These are phyloP conservation scores for Plasmodium cynomolgi DNA, from an alignment of 169 alveolate species.

Conservation along the genomic window DNA sequence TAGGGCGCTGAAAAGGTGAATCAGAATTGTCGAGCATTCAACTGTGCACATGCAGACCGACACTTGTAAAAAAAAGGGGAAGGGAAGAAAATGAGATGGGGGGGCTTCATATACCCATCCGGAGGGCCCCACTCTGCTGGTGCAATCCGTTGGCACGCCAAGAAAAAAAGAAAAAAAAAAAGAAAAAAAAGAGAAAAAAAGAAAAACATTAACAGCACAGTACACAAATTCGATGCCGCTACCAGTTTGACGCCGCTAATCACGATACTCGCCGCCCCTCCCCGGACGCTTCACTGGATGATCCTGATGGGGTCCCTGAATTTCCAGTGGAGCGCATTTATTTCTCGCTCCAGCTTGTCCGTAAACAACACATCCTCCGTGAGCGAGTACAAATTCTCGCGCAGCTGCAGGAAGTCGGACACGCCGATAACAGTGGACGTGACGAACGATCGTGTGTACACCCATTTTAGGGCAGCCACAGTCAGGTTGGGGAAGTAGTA, in stretches of 20 bases:
- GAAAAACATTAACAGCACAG: not conserved
- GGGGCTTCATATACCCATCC: not conserved
- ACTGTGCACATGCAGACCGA: not conserved
- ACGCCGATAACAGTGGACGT: slow-evolving; percentile 86
- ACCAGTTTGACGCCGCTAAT: not conserved
- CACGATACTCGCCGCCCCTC: not conserved
- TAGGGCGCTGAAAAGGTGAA: not conserved
- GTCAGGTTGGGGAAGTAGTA: slow-evolving; percentile 84
- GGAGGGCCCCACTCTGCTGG: not conserved
- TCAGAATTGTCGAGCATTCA: not conserved
- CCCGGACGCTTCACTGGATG: slow-evolving; percentile 70
- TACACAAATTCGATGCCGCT: not conserved
- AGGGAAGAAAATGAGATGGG: not conserved
- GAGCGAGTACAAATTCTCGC: slow-evolving; percentile 86
- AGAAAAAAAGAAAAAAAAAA: not conserved
- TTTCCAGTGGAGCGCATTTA: slow-evolving; percentile 88
- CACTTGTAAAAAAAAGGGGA: not conserved
- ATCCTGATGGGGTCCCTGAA: slow-evolving; percentile 88
- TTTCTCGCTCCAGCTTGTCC: slow-evolving; percentile 86
- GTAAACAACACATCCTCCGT: slow-evolving; percentile 81
- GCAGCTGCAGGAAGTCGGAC: slow-evolving; percentile 84
- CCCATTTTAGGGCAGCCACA: slow-evolving; percentile 87
- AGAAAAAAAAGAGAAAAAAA: not conserved
- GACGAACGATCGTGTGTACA: slow-evolving; percentile 85
- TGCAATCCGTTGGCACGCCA: not conserved